Evolutionary conservation across 2,329 filamentous ascomycete species (phyloP).

Genomic region (Aspergillus quadricinctus): DNA sequence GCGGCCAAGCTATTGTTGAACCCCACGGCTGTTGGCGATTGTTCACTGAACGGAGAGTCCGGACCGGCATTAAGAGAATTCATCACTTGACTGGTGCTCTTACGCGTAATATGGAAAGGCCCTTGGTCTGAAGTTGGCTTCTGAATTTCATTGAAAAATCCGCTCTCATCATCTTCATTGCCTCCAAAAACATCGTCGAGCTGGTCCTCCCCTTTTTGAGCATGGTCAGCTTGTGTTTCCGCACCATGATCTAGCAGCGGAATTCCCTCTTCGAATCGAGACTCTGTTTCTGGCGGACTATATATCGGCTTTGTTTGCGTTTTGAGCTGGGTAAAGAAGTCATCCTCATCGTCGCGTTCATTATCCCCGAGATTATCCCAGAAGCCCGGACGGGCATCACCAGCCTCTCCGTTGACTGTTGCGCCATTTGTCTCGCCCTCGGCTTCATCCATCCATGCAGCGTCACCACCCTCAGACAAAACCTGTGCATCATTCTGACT

Average conservation of each 20-base stretch:
- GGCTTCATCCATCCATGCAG: constrained; percentile 3
- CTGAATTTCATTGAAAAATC: constrained; percentile 32
- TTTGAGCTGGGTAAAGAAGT: constrained; percentile 58
- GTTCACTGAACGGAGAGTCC: constrained; percentile 25
- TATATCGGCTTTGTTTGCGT: constrained; percentile 38
- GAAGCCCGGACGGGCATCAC: constrained; percentile 21
- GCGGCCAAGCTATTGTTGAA: constrained; percentile 22
- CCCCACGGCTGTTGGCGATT: constrained; percentile 26
- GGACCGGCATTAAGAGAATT: constrained; percentile 42
- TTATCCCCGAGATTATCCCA: constrained; percentile 48
- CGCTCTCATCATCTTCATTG: constrained; percentile 33
- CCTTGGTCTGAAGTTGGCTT: constrained; percentile 12
- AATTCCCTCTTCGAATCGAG: constrained; percentile 66
- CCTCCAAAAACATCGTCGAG: constrained; percentile 36
- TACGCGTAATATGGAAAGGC: constrained; percentile 52
- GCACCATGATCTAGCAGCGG: constrained; percentile 52
- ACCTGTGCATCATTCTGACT: not conserved
- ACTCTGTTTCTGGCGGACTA: constrained; percentile 43
- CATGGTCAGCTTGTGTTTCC: constrained; percentile 18
- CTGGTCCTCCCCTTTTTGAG: constrained; percentile 21
- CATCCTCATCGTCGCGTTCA: constrained; percentile 43
- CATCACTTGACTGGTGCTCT: constrained; percentile 66
- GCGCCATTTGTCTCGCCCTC: constrained; percentile 1
- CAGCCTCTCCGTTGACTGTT: constrained; percentile 10
- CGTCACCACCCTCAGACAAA: not conserved